Percentiles rank a stretch among this genome's conserved stretches.
These are phyloP conservation scores for Sphaerulina musiva DNA, from an alignment of 2,329 filamentous ascomycete species.

Conservation along the genomic window DNA sequence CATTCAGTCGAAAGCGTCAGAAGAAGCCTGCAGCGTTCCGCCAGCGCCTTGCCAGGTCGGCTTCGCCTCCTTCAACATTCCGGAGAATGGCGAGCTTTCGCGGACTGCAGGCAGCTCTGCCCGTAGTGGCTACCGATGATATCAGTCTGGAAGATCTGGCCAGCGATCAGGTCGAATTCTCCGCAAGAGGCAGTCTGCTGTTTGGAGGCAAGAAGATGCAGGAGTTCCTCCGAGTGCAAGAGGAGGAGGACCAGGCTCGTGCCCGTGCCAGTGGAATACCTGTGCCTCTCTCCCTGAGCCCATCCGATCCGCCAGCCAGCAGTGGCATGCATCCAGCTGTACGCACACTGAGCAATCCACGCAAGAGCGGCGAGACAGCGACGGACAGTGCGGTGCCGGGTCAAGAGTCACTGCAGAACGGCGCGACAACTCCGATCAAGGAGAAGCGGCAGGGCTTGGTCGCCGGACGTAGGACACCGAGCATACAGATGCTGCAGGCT, in stretches of 20 bases:
- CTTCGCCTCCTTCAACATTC: constrained; percentile 5
- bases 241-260: constrained; percentile 7
- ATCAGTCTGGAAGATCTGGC: constrained; percentile 47
- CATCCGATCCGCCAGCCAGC: neutral
- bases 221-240: constrained; percentile 26
- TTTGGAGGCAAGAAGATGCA: constrained; percentile 47
- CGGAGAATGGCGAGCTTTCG: constrained; percentile 36
- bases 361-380: neutral
- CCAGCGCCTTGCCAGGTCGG: constrained; percentile 4
- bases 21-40: neutral
- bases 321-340: neutral
- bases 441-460: constrained; percentile 9
- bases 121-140: constrained; percentile 46
- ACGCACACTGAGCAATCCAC: neutral
- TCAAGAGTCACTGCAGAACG: neutral
- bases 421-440: neutral
- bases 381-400: neutral
- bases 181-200: constrained; percentile 55
- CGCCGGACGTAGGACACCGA: constrained; percentile 31
- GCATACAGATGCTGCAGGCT: constrained; percentile 34
- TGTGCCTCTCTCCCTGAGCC: constrained; percentile 1
- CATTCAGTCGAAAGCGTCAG: neutral
- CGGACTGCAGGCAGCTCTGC: constrained; percentile 51
- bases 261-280: constrained; percentile 6
- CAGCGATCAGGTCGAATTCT: constrained; percentile 51